Base-by-base conservation (phyloP, 352 stramenopile species). In the Hyaloperonospora arabidopsidis region DNA sequence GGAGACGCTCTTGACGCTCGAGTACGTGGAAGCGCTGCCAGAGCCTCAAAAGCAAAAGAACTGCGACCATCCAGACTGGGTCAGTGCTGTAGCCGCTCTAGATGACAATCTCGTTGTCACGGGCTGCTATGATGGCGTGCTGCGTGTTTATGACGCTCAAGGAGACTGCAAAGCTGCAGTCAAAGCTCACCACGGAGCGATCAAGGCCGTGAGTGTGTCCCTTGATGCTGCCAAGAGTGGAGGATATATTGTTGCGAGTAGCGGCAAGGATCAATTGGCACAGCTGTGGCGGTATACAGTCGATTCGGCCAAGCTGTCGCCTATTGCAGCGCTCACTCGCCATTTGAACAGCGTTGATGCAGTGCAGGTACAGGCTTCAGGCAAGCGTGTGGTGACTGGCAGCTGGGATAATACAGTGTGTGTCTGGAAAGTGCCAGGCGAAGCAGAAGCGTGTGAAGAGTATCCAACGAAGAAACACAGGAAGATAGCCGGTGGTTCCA, bases 361-460 rank as follows among this genome's bases (percentile, higher is more conserved):
- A 0, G 67, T 93, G 25, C 47, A 60, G 14, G 43, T 76, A 49
- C 54, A 71, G 38, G 36, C 49, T n/a, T 61, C 66, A 2, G 57
- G 51, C 7, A 57, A 76, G 17, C 65, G 77, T n/a, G 72, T 83
- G 18, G 43, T 85, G 32, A 88, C 79, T 2, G 84, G 77, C 36
- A 87, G 76, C 41, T 93, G 84, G 84, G 84, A 93, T 61, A 90
- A 91, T 62, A 91, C 80, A 8, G 81, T 93, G 50, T 79, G 84
- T 7, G 68, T 93, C 54, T 93, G 84, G 84, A 54, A 65, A 54
- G 63, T 45, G 12, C 59, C 51, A 12, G 45, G 25, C 14, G 52
- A 43, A 8, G 61, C 46, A 50, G 66, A 53, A 15, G 52, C 49
- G 32, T 34, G 50, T 40, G 62, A 74, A 36, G 57, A 68, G 29